These are phyloP conservation scores for Alternaria triticimaculans DNA, from an alignment of 2,329 filamentous ascomycete species.

Conservation along the genomic window DNA sequence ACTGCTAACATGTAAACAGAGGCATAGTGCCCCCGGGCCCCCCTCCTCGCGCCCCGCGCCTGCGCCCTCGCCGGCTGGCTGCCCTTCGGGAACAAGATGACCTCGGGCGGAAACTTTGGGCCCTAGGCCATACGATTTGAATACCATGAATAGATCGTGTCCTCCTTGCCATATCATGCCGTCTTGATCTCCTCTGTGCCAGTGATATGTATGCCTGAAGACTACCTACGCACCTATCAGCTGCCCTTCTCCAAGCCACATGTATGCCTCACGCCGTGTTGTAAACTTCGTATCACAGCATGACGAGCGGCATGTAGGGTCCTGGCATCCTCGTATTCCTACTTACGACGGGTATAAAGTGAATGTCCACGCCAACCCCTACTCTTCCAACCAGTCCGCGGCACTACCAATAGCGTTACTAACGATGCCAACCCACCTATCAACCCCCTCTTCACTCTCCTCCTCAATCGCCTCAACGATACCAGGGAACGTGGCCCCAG, in stretches of 20 bases:
- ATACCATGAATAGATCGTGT: not conserved
- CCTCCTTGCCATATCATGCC: not conserved
- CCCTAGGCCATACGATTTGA: not conserved
- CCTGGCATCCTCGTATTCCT: not conserved
- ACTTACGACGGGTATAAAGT: not conserved
- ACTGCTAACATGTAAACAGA: not conserved
- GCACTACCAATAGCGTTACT: conserved; percentile 45
- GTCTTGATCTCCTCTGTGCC: not conserved
- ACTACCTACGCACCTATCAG: not conserved
- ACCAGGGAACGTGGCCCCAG: conserved; percentile 72
- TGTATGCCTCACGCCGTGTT: not conserved
- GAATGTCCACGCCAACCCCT: not conserved
- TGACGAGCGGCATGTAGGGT: not conserved
- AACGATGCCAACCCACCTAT: conserved; percentile 54
- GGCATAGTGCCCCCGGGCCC: not conserved
- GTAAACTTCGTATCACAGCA: not conserved
- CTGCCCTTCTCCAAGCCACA: not conserved
- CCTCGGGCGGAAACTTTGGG: not conserved
- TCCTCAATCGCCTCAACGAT: conserved; percentile 68
- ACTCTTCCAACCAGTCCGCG: conserved; percentile 39
- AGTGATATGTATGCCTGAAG: not conserved
- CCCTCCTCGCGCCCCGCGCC: not conserved
- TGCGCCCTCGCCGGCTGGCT: not conserved
- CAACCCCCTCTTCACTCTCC: conserved; percentile 46
- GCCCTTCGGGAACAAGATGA: not conserved